Base-by-base conservation (phyloP, 2,329 filamentous ascomycete species). In the Beauveria caledonica region DNA sequence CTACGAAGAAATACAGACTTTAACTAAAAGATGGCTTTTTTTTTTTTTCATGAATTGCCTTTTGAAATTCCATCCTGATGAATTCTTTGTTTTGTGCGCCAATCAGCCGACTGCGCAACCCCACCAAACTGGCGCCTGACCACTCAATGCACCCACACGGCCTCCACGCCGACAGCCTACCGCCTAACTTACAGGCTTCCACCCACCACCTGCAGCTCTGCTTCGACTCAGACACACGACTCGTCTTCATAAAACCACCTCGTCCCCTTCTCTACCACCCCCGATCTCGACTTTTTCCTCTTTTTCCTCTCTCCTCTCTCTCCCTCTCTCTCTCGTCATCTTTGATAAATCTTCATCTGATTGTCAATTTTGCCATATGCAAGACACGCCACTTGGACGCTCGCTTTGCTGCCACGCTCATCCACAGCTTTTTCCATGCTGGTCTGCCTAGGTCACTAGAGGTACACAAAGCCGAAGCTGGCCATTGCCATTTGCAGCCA, bases 181-280 rank as follows among this genome's bases (percentile, higher is more conserved):
- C 11, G 33, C 33, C 33, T 27, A 27, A 27, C 25, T 7, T 36
- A 36, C 33, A 36, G 33, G 19, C n/a, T 46, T 11, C 44, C 21
- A 10, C 21, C 44, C 33, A 36, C 33, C 11, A 36, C 33, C 11
- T 36, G 33, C 33, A 36, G 33, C 33, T 36, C 33, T 36, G 33
- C 21, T 36, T 17, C n/a, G 40, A 48, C 54, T 10, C 29, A 36
- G 1, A 48, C 21, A 33, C 44, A 58, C 56, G 56, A 58, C 56
- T 58, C 56, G 46, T 50, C 56, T 58, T 59, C 56, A 52, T 59
- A 59, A 59, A 59, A 52, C 48, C 56, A 52, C 46, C 8, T 11
- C 25, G 11, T 44, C 25, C 46, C 45, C 36, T 58, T 48, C 48
- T 44, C 56, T 48, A 59, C 56, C 56, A 59, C 55, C 44, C 56